Percentiles rank a stretch among this genome's conserved stretches.
These are phyloP conservation scores for Chloroidium sp. DNA, from an alignment of 163 green algal genomes.

Conservation along the genomic window DNA sequence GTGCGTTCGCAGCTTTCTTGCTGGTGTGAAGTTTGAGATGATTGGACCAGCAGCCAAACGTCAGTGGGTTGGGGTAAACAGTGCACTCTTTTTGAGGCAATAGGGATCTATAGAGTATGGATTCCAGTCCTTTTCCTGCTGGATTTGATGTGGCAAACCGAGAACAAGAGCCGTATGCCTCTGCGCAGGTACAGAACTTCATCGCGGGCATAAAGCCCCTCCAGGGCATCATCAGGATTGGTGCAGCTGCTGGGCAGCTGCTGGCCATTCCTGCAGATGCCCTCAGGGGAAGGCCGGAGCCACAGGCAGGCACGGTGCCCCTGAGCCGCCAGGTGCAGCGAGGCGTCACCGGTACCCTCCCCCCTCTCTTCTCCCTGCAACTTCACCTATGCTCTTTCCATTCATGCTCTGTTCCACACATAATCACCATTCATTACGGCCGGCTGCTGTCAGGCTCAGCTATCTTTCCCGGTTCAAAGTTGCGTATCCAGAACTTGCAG, in stretches of 20 bases:
- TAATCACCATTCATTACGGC: background rate
- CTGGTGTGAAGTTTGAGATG: too few species aligned
- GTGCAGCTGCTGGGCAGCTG: conserved; percentile 19
- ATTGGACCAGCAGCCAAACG: too few species aligned
- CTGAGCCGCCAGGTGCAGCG: conserved; percentile 27
- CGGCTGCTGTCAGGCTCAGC: background rate
- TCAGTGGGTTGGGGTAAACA: too few species aligned
- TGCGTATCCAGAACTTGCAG: too few species aligned
- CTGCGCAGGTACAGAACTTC: conserved; percentile 48
- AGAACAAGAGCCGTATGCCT: background rate
- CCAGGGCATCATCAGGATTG: conserved; percentile 16
- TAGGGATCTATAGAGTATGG: too few species aligned
- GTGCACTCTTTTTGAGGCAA: too few species aligned
- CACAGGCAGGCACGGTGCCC: background rate
- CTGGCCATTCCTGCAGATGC: conserved; percentile 25
- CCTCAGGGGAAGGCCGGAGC: background rate
- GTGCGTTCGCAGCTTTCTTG: too few species aligned
- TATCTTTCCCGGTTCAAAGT: too few species aligned
- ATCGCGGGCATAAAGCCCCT: conserved; percentile 46
- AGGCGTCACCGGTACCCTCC: conserved; percentile 13
- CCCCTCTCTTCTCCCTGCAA: background rate
- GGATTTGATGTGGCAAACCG: background rate
- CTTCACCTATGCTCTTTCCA: background rate
- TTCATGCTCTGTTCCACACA: background rate
- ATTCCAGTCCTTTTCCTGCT: too few species aligned